Evolutionary conservation across 768 basidiomycete genomes (phyloP).

Genomic region (Hericium coralloides): DNA sequence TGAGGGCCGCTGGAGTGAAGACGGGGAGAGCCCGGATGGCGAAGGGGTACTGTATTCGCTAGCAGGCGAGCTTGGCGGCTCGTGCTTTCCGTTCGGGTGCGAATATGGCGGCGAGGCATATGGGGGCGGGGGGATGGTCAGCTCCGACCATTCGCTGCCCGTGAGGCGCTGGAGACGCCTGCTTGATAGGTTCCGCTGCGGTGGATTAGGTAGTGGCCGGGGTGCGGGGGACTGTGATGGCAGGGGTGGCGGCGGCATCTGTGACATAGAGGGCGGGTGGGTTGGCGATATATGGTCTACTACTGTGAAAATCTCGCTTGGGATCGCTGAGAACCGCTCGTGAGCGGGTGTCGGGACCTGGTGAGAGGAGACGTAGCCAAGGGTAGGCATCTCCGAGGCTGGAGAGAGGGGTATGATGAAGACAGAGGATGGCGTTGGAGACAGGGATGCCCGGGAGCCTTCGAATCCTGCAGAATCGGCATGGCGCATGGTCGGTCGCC

Average conservation of each 20-base stretch:
- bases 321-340: neutral
- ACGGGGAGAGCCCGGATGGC: too few species aligned
- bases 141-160: neutral
- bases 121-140: neutral
- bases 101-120: neutral
- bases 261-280: neutral
- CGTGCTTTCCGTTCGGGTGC: neutral
- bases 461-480: too few species aligned
- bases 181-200: neutral
- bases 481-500: too few species aligned
- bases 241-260: neutral
- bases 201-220: neutral
- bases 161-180: neutral
- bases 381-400: too few species aligned
- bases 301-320: neutral
- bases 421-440: too few species aligned
- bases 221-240: neutral
- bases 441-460: too few species aligned
- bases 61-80: too few species aligned
- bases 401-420: too few species aligned
- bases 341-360: neutral
- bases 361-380: too few species aligned
- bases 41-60: too few species aligned
- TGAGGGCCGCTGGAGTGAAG: too few species aligned
- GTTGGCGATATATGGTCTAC: neutral